Conservation (phyloP, 495 filamentous ascomycete species). For the Pyrenula massariospora region DNA sequence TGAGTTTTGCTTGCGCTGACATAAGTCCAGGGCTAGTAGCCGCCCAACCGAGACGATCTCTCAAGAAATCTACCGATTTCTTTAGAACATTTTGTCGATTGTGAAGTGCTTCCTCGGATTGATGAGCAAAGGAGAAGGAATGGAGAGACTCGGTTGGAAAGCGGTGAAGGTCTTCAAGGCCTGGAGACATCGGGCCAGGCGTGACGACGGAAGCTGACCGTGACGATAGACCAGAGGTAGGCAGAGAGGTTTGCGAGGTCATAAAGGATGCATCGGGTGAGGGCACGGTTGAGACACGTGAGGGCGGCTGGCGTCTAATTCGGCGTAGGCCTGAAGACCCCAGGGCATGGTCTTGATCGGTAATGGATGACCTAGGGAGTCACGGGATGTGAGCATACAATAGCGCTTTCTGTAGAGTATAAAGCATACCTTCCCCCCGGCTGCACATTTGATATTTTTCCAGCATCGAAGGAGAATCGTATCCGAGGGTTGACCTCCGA, state of each 20-base stretch:
- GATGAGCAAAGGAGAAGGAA: slow-evolving; percentile 96
- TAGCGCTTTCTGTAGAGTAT: slow-evolving; percentile 27
- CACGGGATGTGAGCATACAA: slow-evolving; percentile 18
- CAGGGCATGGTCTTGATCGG: slow-evolving; percentile 51
- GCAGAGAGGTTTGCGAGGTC: slow-evolving; percentile 39
- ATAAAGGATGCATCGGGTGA: slow-evolving; percentile 52
- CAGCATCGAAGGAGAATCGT: slow-evolving; percentile 14
- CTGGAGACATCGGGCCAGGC: slow-evolving; percentile 51
- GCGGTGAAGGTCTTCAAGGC: slow-evolving; percentile 77
- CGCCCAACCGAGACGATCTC: slow-evolving; percentile 80
- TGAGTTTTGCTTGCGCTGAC: slow-evolving; percentile 69
- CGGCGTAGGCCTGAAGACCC: slow-evolving; percentile 72
- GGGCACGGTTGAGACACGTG: slow-evolving; percentile 53
- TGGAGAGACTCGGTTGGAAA: slow-evolving; percentile 95
- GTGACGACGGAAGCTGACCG: slow-evolving; percentile 45
- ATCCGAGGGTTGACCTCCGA: slow-evolving; percentile 5
- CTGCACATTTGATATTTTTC: slow-evolving; percentile 1
- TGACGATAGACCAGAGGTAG: slow-evolving; percentile 35
- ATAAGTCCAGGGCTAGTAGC: slow-evolving; percentile 50
- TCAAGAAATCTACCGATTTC: slow-evolving; percentile 93
- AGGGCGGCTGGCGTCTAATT: slow-evolving; percentile 74
- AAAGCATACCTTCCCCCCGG: slow-evolving; percentile 13
- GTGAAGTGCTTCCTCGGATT: slow-evolving; percentile 82
- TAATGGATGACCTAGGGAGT: slow-evolving; percentile 38
- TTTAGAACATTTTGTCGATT: slow-evolving; percentile 89